Evolutionary conservation across 2,329 filamentous ascomycete species (phyloP).

Genomic region (Sporothrix inflata): DNA sequence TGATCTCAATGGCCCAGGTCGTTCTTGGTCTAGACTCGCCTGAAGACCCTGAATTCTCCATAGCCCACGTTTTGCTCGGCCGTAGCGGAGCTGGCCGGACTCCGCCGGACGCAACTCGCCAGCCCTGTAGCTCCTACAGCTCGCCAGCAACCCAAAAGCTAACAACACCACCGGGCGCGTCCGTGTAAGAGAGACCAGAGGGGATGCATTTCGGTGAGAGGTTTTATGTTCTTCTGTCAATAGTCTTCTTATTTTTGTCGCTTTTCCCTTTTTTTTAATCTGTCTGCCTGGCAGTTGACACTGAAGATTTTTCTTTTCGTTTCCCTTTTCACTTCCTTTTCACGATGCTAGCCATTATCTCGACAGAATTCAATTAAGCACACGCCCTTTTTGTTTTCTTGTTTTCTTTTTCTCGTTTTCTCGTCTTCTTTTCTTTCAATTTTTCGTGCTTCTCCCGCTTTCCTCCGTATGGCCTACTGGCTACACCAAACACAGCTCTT

Average conservation of each 20-base stretch:
- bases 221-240: neutral
- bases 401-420: neutral
- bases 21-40: neutral
- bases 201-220: neutral
- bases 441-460: neutral
- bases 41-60: neutral
- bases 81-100: slow-evolving; percentile 18
- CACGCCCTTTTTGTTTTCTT: neutral
- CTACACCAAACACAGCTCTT: neutral
- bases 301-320: neutral
- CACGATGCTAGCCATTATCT: neutral
- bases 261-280: neutral
- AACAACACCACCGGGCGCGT: neutral
- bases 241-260: neutral
- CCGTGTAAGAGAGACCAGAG: neutral
- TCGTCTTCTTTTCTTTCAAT: neutral
- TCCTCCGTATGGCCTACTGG: neutral
- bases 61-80: neutral
- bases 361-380: slow-evolving; percentile 5
- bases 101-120: neutral
- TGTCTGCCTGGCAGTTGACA: slow-evolving; percentile 18
- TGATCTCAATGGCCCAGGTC: neutral
- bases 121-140: neutral
- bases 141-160: neutral
- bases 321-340: neutral